phyloP scores from a whole-genome alignment of 2,329 filamentous ascomycete species.

The Sarocladium kiliense region DNA sequence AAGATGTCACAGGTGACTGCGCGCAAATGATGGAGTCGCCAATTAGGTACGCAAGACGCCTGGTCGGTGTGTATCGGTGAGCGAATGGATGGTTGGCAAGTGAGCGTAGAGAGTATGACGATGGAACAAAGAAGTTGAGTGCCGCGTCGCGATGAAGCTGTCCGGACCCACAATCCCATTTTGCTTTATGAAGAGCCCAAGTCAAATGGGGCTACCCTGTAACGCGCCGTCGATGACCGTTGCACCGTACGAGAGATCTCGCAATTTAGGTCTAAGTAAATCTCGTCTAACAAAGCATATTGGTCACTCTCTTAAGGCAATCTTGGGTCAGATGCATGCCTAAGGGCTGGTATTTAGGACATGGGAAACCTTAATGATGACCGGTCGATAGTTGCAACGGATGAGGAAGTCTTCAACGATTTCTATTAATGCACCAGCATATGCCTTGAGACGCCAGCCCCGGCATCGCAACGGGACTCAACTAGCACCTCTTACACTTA shows the following conservation, averaged over 20 bases:
- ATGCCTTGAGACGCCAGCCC: too few species aligned
- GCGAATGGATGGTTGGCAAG: background rate
- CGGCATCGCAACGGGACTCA: too few species aligned
- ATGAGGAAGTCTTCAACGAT: too few species aligned
- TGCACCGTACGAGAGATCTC: background rate
- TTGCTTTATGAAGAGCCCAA: background rate
- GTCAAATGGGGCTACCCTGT: background rate
- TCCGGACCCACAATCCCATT: background rate
- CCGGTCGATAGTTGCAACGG: too few species aligned
- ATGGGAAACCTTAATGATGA: too few species aligned
- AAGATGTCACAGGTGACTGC: background rate
- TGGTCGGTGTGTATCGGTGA: background rate
- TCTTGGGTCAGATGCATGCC: too few species aligned
- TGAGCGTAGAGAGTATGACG: background rate
- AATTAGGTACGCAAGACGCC: background rate
- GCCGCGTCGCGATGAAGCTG: slow-evolving; percentile 6
- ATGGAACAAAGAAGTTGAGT: slow-evolving; percentile 6
- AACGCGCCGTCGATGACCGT: background rate
- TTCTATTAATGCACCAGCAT: too few species aligned
- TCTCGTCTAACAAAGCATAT: too few species aligned
- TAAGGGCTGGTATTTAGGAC: too few species aligned
- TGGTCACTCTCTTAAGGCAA: too few species aligned
- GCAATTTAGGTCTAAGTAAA: too few species aligned
- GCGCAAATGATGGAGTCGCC: background rate
- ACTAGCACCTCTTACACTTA: too few species aligned